phyloP scores from a whole-genome alignment of 176 grass and related monocot genomes.

The Phoenix roebelenii region DNA sequence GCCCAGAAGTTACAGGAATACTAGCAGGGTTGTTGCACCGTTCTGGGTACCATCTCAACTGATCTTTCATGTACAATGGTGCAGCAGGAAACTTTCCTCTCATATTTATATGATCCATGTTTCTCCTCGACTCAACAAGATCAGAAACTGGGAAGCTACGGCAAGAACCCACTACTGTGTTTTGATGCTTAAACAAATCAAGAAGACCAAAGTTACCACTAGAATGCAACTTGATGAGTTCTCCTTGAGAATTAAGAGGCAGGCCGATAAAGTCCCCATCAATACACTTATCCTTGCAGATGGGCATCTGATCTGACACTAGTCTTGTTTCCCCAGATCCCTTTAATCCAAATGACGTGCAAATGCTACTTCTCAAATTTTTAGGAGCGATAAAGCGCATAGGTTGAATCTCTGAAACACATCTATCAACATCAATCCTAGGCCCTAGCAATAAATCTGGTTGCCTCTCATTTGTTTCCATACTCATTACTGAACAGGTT shows the following conservation, averaged over 20 bases:
- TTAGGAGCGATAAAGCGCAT: constrained; percentile 31
- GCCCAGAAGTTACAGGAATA: constrained; percentile 23
- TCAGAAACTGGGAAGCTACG: constrained; percentile 23
- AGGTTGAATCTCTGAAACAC: constrained; percentile 14
- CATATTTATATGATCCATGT: constrained; percentile 17
- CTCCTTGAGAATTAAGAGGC: constrained; percentile 87
- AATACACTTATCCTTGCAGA: constrained; percentile 22
- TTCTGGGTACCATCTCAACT: constrained; percentile 34
- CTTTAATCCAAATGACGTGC: constrained; percentile 56
- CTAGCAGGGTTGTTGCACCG: constrained; percentile 11
- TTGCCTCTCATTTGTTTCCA: neutral
- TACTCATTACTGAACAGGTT: constrained; percentile 5
- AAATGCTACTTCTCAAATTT: constrained; percentile 21
- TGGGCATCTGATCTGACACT: constrained; percentile 29
- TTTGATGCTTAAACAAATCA: constrained; percentile 31
- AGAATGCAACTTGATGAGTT: constrained; percentile 58
- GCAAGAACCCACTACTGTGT: constrained; percentile 21
- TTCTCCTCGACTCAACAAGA: constrained; percentile 15
- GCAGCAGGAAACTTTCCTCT: constrained; percentile 27
- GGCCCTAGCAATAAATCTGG: neutral
- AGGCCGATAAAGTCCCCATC: constrained; percentile 46
- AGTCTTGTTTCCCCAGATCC: constrained; percentile 27
- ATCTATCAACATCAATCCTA: neutral
- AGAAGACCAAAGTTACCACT: constrained; percentile 24
- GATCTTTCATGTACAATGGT: constrained; percentile 34